Evolutionary conservation across 768 basidiomycete species (phyloP).

Genomic region (Leucocoprinus leucothites): DNA sequence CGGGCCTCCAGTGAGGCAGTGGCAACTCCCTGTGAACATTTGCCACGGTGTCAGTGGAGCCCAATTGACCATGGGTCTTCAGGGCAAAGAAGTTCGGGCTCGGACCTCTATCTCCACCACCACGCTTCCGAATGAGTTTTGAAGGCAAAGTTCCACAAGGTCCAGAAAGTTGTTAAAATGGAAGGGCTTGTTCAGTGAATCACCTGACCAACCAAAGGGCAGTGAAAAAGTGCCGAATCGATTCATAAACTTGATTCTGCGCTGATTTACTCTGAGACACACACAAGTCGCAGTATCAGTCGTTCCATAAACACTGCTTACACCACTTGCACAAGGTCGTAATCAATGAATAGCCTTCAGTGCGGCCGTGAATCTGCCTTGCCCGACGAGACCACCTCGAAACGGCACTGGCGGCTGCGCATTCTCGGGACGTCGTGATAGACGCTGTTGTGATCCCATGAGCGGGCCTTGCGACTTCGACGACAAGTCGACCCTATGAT

Average conservation of each 20-base stretch:
- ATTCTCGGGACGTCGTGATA: no score
- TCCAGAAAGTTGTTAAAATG: background rate
- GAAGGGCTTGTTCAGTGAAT: background rate
- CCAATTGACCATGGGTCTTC: no score
- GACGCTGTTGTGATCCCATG: no score
- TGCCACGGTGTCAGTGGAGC: background rate
- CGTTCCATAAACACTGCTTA: background rate
- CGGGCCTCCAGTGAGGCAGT: no score
- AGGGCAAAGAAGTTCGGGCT: background rate
- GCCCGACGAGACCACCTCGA: no score
- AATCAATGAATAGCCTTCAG: no score
- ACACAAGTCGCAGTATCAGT: background rate
- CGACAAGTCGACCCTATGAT: no score
- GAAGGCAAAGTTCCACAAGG: background rate
- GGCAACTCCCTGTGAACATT: background rate
- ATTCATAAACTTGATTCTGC: no score
- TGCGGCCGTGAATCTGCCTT: no score
- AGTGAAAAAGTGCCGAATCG: background rate
- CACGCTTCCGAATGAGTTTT: no score
- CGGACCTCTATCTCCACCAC: background rate
- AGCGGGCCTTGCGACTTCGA: no score
- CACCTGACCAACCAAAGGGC: background rate
- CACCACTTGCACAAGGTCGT: background rate
- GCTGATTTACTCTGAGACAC: background rate
- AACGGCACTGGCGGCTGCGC: no score